These are phyloP conservation scores for Paraurostyla sp. DNA, from an alignment of 73 alveolate genomes.

Conservation along the genomic window DNA sequence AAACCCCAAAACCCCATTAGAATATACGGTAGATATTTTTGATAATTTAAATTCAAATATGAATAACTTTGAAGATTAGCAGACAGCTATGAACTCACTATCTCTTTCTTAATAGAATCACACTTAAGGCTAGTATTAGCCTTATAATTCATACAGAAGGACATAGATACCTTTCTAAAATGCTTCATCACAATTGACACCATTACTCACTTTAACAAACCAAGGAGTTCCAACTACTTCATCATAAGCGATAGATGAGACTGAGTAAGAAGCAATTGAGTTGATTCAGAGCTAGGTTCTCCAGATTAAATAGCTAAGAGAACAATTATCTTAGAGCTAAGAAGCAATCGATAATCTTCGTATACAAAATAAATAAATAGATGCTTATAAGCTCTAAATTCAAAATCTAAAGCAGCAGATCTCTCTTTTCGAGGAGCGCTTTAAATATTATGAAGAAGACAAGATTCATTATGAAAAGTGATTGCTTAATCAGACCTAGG, in stretches of 20 bases:
- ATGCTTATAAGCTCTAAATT: conserved; percentile 26
- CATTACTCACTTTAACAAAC: background rate
- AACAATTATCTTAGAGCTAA: background rate
- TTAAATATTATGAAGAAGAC: conserved; percentile 49
- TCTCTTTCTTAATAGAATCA: background rate
- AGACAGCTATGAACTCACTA: background rate
- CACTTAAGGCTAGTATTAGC: too few relatives aligned
- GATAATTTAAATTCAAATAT: background rate
- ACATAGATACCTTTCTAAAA: background rate
- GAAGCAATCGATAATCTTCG: background rate
- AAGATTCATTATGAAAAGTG: conserved; percentile 23
- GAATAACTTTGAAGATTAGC: background rate
- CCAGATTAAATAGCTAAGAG: background rate
- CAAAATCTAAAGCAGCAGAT: conserved; percentile 28
- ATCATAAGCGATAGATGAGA: background rate
- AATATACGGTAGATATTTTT: background rate
- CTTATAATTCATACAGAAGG: background rate
- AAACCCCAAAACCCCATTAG: conserved; percentile 15
- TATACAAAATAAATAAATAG: conserved; percentile 9
- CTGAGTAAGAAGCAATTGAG: conserved; percentile 41
- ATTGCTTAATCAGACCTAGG: background rate
- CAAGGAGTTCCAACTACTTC: background rate
- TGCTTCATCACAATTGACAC: background rate
- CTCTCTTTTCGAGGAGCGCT: conserved; percentile 28
- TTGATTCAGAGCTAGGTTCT: conserved; percentile 3